Evolutionary conservation across 2,329 filamentous ascomycete species (phyloP).

Genomic region (Botrytis porri): DNA sequence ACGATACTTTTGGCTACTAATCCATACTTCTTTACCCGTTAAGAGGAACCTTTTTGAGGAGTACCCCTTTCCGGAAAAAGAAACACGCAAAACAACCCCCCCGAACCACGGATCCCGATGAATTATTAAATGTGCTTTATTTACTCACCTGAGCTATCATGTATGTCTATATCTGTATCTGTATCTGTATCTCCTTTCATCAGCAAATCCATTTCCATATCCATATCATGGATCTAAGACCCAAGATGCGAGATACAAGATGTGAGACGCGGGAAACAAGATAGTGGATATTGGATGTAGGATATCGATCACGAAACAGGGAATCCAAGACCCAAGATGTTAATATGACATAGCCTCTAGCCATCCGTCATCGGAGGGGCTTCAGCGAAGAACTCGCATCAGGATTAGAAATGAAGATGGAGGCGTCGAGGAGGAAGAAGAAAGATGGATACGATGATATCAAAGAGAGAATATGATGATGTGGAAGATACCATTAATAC

Average conservation of each 20-base stretch:
- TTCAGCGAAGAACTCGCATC: not conserved
- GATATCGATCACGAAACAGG: no score
- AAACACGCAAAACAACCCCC: not conserved
- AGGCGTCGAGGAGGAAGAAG: not conserved
- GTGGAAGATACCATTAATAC: not conserved
- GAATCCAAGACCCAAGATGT: not conserved
- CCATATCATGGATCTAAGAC: no score
- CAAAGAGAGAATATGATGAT: not conserved
- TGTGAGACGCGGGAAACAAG: no score
- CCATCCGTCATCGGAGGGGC: not conserved
- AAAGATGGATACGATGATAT: not conserved
- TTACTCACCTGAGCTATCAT: not conserved
- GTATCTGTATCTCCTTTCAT: no score
- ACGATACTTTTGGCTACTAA: not conserved
- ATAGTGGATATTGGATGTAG: no score
- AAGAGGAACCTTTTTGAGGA: no score
- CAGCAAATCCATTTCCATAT: not conserved
- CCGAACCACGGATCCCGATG: not conserved
- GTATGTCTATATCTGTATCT: not conserved
- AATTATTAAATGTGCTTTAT: not conserved
- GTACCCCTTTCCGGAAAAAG: not conserved
- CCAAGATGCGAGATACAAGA: no score
- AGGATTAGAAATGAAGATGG: not conserved
- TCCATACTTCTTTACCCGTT: rapidly evolving
- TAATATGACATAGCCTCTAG: not conserved